phyloP scores from a whole-genome alignment of 495 filamentous ascomycete species.

The Aspergillus indologenus region DNA sequence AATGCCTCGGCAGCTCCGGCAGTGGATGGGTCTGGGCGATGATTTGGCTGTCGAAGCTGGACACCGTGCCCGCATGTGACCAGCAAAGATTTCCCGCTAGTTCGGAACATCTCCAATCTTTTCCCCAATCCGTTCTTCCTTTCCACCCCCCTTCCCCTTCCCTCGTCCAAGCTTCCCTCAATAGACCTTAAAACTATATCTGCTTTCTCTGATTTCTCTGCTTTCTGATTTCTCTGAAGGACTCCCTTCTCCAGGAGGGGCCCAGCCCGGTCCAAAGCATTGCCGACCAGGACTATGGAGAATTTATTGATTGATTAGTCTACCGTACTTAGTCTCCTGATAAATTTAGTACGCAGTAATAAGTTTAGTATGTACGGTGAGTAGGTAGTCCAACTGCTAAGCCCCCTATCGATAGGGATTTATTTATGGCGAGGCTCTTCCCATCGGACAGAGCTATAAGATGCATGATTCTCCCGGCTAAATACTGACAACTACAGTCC shows the following conservation, averaged over 20 bases:
- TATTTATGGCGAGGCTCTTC: neutral
- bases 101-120: neutral
- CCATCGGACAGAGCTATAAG: neutral
- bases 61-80: conserved; percentile 34
- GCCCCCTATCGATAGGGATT: neutral
- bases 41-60: conserved; percentile 15
- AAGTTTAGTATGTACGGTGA: neutral
- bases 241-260: too few relatives aligned
- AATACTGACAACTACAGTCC: too few relatives aligned
- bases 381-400: neutral
- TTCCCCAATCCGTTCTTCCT: neutral
- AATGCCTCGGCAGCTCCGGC: conserved; percentile 23
- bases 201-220: too few relatives aligned
- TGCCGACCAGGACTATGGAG: too few relatives aligned
- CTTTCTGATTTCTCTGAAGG: too few relatives aligned
- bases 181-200: too few relatives aligned
- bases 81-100: conserved; percentile 31
- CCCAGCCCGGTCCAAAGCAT: neutral
- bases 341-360: neutral
- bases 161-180: neutral
- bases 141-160: neutral
- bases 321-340: neutral
- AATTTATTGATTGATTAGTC: neutral
- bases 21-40: conserved; percentile 7
- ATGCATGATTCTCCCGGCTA: neutral